Conservation (phyloP, 345 rosid genomes). For the Garcia nutans region DNA sequence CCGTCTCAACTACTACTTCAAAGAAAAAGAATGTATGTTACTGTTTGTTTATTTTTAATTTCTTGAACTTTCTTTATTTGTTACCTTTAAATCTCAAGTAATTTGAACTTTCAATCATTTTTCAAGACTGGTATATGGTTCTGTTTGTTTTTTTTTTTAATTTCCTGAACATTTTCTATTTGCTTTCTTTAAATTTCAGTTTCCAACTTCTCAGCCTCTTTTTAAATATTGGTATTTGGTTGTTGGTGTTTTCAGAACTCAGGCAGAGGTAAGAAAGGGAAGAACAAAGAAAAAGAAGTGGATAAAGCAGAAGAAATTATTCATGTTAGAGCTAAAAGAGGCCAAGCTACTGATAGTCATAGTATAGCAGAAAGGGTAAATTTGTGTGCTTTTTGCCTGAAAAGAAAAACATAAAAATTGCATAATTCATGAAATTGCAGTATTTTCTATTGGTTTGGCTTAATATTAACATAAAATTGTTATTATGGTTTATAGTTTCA, state of each 20-base stretch:
- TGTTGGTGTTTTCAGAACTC: slow-evolving; percentile 1
- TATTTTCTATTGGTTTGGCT: background rate
- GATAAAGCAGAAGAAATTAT: slow-evolving; percentile 18
- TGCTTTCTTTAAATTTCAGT: background rate
- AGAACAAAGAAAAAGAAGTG: slow-evolving; percentile 12
- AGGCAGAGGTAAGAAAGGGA: slow-evolving; percentile 20
- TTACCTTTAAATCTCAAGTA: background rate
- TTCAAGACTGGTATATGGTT: background rate
- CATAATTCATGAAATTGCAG: background rate
- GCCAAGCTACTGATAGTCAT: slow-evolving; percentile 65
- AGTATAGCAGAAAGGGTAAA: slow-evolving; percentile 62
- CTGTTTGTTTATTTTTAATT: background rate
- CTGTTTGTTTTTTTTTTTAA: background rate
- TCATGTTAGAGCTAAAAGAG: slow-evolving; percentile 67
- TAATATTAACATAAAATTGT: too few species aligned
- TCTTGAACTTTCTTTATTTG: background rate
- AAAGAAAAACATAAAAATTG: background rate
- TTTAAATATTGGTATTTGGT: background rate
- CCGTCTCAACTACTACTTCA: slow-evolving; percentile 9
- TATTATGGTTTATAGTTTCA: background rate
- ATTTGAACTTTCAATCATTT: background rate
- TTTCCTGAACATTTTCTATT: background rate
- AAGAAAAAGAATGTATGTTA: slow-evolving; percentile 25
- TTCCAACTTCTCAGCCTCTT: background rate
- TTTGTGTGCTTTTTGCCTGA: background rate